A percentile compares a stretch with the other conserved stretches of the same genome.
These are phyloP conservation scores for Fusarium sp. DNA, from an alignment of 2,329 filamentous ascomycete genomes.

Conservation along the genomic window DNA sequence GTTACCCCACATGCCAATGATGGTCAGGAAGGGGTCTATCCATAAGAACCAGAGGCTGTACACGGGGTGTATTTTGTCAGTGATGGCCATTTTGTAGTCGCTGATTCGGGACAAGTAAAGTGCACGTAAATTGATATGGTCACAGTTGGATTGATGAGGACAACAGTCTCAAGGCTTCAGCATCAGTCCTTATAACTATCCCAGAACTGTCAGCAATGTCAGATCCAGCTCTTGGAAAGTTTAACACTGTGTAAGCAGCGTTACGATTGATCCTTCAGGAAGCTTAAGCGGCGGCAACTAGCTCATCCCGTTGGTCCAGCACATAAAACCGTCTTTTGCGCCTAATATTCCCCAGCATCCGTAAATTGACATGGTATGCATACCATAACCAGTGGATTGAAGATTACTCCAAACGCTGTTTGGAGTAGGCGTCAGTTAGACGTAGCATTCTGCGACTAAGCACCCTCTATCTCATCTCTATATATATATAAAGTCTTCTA, in stretches of 20 bases:
- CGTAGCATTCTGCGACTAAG: too few species aligned
- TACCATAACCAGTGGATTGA: too few species aligned
- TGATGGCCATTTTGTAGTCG: constrained; percentile 16
- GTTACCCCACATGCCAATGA: constrained; percentile 36
- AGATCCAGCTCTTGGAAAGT: neutral
- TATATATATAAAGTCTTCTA: too few species aligned
- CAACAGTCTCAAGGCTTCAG: neutral
- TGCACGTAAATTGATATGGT: neutral
- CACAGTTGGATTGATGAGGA: neutral
- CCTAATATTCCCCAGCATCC: too few species aligned
- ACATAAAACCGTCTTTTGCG: fast-evolving
- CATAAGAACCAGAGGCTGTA: constrained; percentile 43
- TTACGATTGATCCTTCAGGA: neutral
- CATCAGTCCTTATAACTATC: neutral
- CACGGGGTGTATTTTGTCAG: constrained; percentile 26
- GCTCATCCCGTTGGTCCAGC: too few species aligned
- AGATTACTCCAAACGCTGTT: too few species aligned
- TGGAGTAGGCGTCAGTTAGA: too few species aligned
- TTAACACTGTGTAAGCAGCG: constrained; percentile 3
- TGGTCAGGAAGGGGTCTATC: constrained; percentile 41
- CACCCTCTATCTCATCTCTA: too few species aligned
- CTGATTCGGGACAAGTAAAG: fast-evolving
- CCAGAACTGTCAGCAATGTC: constrained; percentile 8
- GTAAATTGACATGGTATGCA: too few species aligned
- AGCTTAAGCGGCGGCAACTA: neutral